Evolutionary conservation across 2,329 filamentous ascomycete genomes (phyloP).

Genomic region (Neonectria coccinea): DNA sequence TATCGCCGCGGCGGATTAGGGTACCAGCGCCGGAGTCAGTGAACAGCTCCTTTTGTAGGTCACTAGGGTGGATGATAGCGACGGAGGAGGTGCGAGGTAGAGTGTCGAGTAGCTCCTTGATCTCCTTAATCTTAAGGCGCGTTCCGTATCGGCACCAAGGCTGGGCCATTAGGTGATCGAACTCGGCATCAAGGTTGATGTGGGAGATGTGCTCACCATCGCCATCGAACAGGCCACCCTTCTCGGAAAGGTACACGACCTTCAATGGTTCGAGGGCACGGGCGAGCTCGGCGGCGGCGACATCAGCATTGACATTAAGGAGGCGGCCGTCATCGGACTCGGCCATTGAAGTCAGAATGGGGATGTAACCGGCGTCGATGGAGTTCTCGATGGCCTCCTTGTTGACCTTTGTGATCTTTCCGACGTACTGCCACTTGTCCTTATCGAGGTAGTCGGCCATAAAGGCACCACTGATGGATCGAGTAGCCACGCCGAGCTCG

Average conservation of each 20-base stretch:
- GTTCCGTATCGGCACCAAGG: conserved; percentile 97
- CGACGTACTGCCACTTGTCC: conserved; percentile 95
- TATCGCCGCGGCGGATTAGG: conserved; percentile 90
- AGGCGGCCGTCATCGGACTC: conserved; percentile 92
- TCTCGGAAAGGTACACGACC: conserved; percentile 98
- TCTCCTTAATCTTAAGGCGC: conserved; percentile 96
- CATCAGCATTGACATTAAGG: conserved; percentile 97
- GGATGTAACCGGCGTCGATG: conserved; percentile 90
- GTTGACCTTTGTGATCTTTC: conserved; percentile 94
- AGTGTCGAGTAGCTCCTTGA: conserved; percentile 90
- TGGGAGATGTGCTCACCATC: conserved; percentile 95
- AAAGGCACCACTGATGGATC: conserved; percentile 92
- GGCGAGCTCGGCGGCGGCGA: conserved; percentile 92
- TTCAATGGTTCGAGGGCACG: conserved; percentile 91
- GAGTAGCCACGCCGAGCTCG: conserved; percentile 86
- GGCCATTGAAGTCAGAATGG: conserved; percentile 95
- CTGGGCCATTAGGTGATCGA: conserved; percentile 90
- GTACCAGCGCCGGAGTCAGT: conserved; percentile 96
- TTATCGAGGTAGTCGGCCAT: conserved; percentile 95
- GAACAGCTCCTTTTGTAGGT: conserved; percentile 96
- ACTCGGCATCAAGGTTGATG: conserved; percentile 98
- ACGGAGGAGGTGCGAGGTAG: conserved; percentile 93
- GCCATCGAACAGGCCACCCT: conserved; percentile 94
- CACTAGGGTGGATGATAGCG: conserved; percentile 95
- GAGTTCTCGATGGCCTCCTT: conserved; percentile 90